Evolutionary conservation across 371 early-diverging fungal species (phyloP).

Genomic region (Antonospora locustae): DNA sequence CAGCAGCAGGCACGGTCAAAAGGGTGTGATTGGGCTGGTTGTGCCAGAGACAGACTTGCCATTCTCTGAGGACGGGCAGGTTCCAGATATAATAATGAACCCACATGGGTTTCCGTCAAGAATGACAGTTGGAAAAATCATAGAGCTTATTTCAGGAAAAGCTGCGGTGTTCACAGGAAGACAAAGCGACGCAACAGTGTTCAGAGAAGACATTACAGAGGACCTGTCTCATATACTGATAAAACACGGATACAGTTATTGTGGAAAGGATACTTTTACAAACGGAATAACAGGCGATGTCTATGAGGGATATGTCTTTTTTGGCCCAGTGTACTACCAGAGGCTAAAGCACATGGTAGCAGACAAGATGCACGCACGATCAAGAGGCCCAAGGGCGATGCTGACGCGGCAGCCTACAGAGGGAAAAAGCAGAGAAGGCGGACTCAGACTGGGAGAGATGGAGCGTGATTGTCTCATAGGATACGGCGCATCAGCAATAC

Average conservation of each 20-base stretch:
- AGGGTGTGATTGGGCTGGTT: conserved; percentile 92
- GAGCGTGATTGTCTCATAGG: conserved; percentile 91
- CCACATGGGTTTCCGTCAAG: conserved; percentile 99
- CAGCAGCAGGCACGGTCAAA: conserved; percentile 96
- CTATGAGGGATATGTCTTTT: conserved; percentile 80
- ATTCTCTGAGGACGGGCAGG: conserved; percentile 80
- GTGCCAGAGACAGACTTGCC: conserved; percentile 95
- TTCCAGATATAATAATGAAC: conserved; percentile 98
- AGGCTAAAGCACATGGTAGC: conserved; percentile 97
- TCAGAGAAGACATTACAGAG: conserved; percentile 76
- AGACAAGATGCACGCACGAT: conserved; percentile 96
- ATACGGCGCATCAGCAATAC: conserved; percentile 77
- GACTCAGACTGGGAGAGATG: conserved; percentile 92
- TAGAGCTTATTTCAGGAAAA: conserved; percentile 89
- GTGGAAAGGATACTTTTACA: conserved; percentile 80
- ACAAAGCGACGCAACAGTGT: conserved; percentile 80
- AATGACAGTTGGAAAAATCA: conserved; percentile 99
- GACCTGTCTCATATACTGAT: conserved; percentile 80
- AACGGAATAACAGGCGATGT: conserved; percentile 70
- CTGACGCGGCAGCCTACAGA: conserved; percentile 92
- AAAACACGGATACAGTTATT: conserved; percentile 82
- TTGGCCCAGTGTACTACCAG: conserved; percentile 92
- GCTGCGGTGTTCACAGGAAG: conserved; percentile 81
- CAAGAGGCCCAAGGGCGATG: conserved; percentile 78
- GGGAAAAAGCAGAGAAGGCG: conserved; percentile 90